Evolutionary conservation across 805 yeast genomes (phyloP).

Genomic region (Candida ficus): DNA sequence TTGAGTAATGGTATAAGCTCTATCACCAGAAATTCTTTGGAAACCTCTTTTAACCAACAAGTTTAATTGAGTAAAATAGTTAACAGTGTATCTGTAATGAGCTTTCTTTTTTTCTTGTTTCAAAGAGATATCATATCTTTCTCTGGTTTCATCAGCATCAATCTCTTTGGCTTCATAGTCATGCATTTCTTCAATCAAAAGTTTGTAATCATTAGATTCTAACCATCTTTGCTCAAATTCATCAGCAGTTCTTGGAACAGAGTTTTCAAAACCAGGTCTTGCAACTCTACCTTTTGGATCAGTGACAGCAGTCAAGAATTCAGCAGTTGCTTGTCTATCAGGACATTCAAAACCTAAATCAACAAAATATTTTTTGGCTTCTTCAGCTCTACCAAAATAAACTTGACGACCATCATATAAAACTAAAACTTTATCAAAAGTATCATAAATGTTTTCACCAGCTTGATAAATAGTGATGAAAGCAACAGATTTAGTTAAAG

Average conservation of each 20-base stretch:
- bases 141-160: slow-evolving; percentile 29
- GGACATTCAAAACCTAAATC: slow-evolving; percentile 64
- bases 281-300: slow-evolving; percentile 60
- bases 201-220: slow-evolving; percentile 37
- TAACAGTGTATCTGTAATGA: slow-evolving; percentile 25
- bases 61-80: slow-evolving; percentile 40
- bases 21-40: slow-evolving; percentile 54
- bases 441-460: slow-evolving; percentile 58
- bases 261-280: slow-evolving; percentile 41
- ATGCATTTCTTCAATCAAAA: slow-evolving; percentile 40
- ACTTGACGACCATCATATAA: slow-evolving; percentile 59
- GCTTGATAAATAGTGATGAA: slow-evolving; percentile 70
- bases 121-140: slow-evolving; percentile 26
- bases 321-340: slow-evolving; percentile 64
- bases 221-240: slow-evolving; percentile 62
- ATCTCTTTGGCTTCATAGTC: slow-evolving; percentile 27
- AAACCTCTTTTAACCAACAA: slow-evolving; percentile 46
- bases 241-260: slow-evolving; percentile 55
- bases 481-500: slow-evolving; percentile 47
- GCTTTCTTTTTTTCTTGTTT: slow-evolving; percentile 25
- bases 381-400: slow-evolving; percentile 51
- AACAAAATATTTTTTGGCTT: slow-evolving; percentile 54
- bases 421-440: slow-evolving; percentile 59
- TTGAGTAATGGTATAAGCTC: slow-evolving; percentile 37
- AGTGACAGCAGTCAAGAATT: slow-evolving; percentile 66